These are phyloP conservation scores for Bruguiera sexangula DNA, from an alignment of 345 rosid genomes.

Conservation along the genomic window DNA sequence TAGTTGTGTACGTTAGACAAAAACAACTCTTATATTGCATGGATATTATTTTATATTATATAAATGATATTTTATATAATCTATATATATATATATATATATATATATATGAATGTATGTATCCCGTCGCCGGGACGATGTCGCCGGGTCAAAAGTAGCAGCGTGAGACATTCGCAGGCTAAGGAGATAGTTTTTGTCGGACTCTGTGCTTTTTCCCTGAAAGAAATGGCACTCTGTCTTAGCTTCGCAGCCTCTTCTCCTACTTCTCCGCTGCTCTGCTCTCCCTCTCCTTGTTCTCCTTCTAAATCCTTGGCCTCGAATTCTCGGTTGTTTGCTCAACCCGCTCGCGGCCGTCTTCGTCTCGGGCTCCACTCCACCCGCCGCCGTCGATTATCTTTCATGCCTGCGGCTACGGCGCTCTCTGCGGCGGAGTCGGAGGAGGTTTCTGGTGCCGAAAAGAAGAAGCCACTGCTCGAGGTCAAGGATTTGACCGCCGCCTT, in stretches of 20 bases:
- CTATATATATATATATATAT: no score
- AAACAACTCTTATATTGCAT: no score
- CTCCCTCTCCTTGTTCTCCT: background rate
- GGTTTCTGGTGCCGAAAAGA: background rate
- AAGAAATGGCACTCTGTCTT: background rate
- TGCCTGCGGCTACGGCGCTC: background rate
- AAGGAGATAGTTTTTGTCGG: background rate
- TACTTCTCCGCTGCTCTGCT: background rate
- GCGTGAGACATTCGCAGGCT: background rate
- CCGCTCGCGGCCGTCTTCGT: background rate
- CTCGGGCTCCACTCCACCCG: background rate
- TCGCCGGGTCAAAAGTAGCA: no score
- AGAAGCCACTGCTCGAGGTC: slow-evolving; percentile 73
- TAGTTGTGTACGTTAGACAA: no score
- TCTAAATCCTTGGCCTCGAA: background rate
- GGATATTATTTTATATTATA: no score
- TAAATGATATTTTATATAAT: no score
- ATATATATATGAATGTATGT: no score
- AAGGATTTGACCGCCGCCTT: slow-evolving; percentile 74
- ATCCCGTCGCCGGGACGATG: no score
- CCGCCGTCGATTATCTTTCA: background rate
- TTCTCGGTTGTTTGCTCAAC: background rate
- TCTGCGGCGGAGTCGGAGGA: background rate
- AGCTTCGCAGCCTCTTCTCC: background rate
- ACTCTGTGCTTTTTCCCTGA: background rate